Evolutionary conservation across 2,329 filamentous ascomycete species (phyloP).

Genomic region (Nothopassalora personata): DNA sequence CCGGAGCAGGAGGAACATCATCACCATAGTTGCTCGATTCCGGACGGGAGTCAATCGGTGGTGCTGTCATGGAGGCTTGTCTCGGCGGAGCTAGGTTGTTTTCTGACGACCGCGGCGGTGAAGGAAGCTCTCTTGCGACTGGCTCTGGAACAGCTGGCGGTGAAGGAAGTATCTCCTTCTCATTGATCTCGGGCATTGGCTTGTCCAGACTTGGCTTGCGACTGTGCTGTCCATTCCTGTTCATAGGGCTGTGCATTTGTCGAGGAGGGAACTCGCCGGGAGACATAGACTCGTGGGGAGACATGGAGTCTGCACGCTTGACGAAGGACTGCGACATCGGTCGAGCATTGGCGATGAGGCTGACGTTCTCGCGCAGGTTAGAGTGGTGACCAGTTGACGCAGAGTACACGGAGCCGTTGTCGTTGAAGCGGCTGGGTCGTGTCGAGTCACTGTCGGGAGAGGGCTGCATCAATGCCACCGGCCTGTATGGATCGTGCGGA

Average conservation of each 20-base stretch:
- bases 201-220: constrained; percentile 18
- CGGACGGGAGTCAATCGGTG: constrained; percentile 14
- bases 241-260: constrained; percentile 22
- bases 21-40: constrained; percentile 29
- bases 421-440: constrained; percentile 23
- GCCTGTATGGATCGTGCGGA: constrained; percentile 80
- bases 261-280: constrained; percentile 16
- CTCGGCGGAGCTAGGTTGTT: constrained; percentile 19
- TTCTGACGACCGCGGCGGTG: constrained; percentile 14
- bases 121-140: constrained; percentile 18
- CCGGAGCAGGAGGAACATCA: constrained; percentile 14
- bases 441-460: constrained; percentile 38
- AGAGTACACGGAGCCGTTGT: constrained; percentile 48
- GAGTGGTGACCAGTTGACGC: constrained; percentile 44
- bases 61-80: constrained; percentile 20
- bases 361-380: constrained; percentile 38
- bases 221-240: constrained; percentile 5
- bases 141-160: constrained; percentile 11
- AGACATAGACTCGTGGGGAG: constrained; percentile 13
- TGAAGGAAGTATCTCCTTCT: constrained; percentile 11
- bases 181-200: constrained; percentile 16
- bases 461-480: constrained; percentile 51
- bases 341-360: constrained; percentile 53
- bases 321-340: constrained; percentile 51
- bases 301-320: constrained; percentile 33